Evolutionary conservation across 352 stramenopile genomes (phyloP).

Genomic region (Lagenidium sp.): DNA sequence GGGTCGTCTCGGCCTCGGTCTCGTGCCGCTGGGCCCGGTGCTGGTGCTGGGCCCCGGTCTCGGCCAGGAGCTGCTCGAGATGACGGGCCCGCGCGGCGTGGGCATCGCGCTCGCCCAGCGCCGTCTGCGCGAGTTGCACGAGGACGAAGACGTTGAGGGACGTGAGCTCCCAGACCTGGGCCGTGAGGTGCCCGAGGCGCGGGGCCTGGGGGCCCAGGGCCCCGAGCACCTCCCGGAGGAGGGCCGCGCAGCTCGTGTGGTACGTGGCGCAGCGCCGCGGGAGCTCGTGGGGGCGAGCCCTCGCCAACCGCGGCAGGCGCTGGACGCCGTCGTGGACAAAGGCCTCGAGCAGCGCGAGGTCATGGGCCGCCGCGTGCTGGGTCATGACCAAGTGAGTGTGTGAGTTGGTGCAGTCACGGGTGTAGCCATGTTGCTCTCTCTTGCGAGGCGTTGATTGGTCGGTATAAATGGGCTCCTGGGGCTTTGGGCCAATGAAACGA

Average conservation of each 20-base stretch:
- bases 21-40: constrained; percentile 22
- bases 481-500: too few relatives aligned
- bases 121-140: constrained; percentile 31
- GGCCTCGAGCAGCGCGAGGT: constrained; percentile 46
- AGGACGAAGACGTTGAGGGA: constrained; percentile 60
- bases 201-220: constrained; percentile 38
- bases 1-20: constrained; percentile 22
- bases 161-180: constrained; percentile 54
- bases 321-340: constrained; percentile 46
- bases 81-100: constrained; percentile 20
- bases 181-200: constrained; percentile 29
- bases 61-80: constrained; percentile 20
- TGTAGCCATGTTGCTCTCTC: too few relatives aligned
- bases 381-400: too few relatives aligned
- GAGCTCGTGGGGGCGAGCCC: constrained; percentile 15
- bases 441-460: too few relatives aligned
- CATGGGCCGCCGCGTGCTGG: constrained; percentile 30
- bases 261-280: constrained; percentile 31
- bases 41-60: constrained; percentile 20
- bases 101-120: constrained; percentile 23
- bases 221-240: constrained; percentile 38
- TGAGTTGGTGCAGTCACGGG: neutral
- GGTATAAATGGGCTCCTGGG: constrained; percentile 10
- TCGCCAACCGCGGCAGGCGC: constrained; percentile 30
- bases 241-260: constrained; percentile 35